Base-by-base conservation (phyloP, 192 early-diverging fungal species). In the Phlyctochytrium arcticum region DNA sequence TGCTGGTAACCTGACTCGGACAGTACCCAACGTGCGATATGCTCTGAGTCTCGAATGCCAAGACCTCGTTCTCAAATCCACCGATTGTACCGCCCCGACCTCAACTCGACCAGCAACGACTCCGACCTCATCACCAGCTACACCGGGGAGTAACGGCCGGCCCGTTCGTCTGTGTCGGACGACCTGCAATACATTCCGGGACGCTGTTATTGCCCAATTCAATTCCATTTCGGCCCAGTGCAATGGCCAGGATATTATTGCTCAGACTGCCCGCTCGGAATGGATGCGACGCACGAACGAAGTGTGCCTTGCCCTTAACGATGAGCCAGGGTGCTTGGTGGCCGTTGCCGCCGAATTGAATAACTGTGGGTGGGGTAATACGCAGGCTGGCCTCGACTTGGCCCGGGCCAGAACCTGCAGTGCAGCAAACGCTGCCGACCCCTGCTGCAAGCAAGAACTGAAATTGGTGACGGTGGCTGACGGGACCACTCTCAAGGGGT, bases 171-270 rank as follows among this genome's bases (percentile, higher is more conserved):
- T 66, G 31, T 66, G 64, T 34, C 34, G 51, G 44, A 9, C 36
- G 1, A 66, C 64, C 10, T 66, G 64, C 54, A 57, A 5, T 29
- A 32, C 37, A 26, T 66, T 66, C 54, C 10, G 54, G 54, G 29
- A 37, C 17, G 53, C 35, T 21, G 15, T 66, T 35, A 21, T 44
- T 17, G 54, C 19, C 0, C 36, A 37, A 3, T 55, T 57, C 24
- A 66, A 66, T 26, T 19, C 54, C 30, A 54, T 35, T 1, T 24
- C 34, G 21, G 48, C 1, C 30, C 42, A 12, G 42, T 12, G 21
- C 1, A 21, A 44, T n/a, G 42, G 58, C 21, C 35, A 36, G 9
- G 42, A 36, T 24, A 30, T 3, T 48, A 54, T 12, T 6, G 59
- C 59, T 4, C 10, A 12, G 21, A 24, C 42, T 5, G 48, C 33